Base-by-base conservation (phyloP, 352 stramenopile genomes). In the Globisporangium paroecandrum region DNA sequence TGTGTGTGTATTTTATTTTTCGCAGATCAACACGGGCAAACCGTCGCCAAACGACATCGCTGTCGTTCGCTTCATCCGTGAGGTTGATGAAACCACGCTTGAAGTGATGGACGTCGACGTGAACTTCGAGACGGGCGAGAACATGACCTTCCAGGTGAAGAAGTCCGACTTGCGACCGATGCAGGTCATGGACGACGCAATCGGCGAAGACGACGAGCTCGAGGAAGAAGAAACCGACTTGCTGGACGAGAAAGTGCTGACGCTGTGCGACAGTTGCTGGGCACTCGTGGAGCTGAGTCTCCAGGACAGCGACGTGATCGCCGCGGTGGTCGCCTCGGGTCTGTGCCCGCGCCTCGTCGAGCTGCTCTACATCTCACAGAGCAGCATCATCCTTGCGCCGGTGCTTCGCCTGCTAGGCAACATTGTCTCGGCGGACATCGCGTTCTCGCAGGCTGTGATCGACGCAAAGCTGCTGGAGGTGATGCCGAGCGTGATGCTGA, bases 51-150 rank as follows among this genome's bases (percentile, higher is more conserved):
- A 95, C 65, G 87, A 95, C 58, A 86, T 95, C 66, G 85, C 84
- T 2, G 84, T 94, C 46, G 87, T 95, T n/a, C 85, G 87, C 1
- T 92, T 89, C 63, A 74, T 95, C 22, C 84, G 85, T 10, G 79
- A 93, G 63, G 77, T 94, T 12, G 75, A 94, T 62, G 85, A 89
- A n/a, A 68, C 66, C 34, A 89, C 73, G 7, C 81, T 95, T 29
- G 87, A 95, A 65, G 85, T 95, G 60, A 85, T 95, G 74, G 87
- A 95, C 56, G 87, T 95, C 18, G 87, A 95, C 36, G 83, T 94
- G 55, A 95, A 95, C 69, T 95, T 92, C 62, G 87, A 95, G 65
- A 94, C 87, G 27, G 87, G 87, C 43, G 87, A 95, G 68, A 93
- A 92, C 72, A 83, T 89, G 73, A 72, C 89, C 13, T 95, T 95